Conservation (phyloP, 2,329 filamentous ascomycete genomes). For the Beauveria rudraprayagi region DNA sequence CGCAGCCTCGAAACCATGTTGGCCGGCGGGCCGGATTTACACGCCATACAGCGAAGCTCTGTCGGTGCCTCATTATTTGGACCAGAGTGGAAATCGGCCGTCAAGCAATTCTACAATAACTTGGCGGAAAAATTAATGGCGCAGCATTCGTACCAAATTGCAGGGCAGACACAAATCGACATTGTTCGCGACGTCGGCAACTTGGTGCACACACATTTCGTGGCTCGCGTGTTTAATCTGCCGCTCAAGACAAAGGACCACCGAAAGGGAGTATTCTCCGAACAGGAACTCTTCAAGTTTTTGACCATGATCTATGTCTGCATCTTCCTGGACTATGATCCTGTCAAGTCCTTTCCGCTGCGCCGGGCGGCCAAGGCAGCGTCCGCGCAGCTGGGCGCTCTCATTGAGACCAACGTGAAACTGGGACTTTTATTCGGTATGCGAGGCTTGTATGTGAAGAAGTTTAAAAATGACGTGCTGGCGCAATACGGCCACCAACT, state of each 20-base stretch:
- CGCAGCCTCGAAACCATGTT: conserved; percentile 50
- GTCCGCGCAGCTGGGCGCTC: conserved; percentile 48
- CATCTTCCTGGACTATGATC: conserved; percentile 60
- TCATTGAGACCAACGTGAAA: conserved; percentile 59
- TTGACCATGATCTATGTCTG: conserved; percentile 58
- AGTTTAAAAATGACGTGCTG: conserved; percentile 45
- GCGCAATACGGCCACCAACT: conserved; percentile 57
- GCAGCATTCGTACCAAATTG: conserved; percentile 57
- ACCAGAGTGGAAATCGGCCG: conserved; percentile 51
- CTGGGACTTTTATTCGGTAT: conserved; percentile 1
- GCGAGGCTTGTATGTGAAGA: conserved; percentile 40
- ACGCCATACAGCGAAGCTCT: conserved; percentile 42
- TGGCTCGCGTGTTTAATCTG: conserved; percentile 53
- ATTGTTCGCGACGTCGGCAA: conserved; percentile 64
- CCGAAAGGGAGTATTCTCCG: conserved; percentile 48
- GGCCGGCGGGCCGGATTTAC: conserved; percentile 39
- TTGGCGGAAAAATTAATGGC: conserved; percentile 54
- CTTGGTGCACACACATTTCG: conserved; percentile 56
- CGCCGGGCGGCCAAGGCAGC: conserved; percentile 50
- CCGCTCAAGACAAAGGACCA: conserved; percentile 57
- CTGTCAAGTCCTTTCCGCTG: conserved; percentile 57
- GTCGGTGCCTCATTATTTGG: conserved; percentile 52
- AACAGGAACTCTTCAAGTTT: conserved; percentile 51
- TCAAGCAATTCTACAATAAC: conserved; percentile 60
- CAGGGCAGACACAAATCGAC: conserved; percentile 53